Percentiles rank a stretch among this genome's conserved stretches.
These are phyloP conservation scores for Hordeum marinum DNA, from an alignment of 176 grass and related monocot species.

Conservation along the genomic window DNA sequence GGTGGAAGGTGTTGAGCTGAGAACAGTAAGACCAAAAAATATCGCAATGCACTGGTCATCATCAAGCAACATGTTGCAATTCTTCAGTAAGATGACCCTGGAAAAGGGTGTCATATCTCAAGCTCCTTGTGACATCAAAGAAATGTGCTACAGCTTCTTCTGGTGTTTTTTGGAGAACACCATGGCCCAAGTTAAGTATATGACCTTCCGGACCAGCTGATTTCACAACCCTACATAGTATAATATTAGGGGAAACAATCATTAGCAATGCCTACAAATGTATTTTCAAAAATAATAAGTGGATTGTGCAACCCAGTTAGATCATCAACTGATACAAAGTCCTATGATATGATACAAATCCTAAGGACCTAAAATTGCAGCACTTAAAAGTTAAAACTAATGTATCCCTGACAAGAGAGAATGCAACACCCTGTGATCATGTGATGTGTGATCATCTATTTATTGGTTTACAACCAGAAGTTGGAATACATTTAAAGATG, in stretches of 20 bases:
- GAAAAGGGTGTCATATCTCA: slow-evolving; percentile 89
- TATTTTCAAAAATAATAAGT: slow-evolving; percentile 4
- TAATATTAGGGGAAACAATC: neutral
- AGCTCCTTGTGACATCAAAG: slow-evolving; percentile 85
- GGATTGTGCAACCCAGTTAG: neutral
- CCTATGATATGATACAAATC: neutral
- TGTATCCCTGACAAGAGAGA: neutral
- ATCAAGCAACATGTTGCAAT: slow-evolving; percentile 48
- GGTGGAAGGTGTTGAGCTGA: neutral
- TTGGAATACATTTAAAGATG: slow-evolving; percentile 9
- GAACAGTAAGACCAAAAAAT: slow-evolving; percentile 16
- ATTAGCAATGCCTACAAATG: slow-evolving; percentile 1
- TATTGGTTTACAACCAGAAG: neutral
- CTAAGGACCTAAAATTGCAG: slow-evolving; percentile 7
- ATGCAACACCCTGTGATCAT: neutral
- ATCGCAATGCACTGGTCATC: neutral
- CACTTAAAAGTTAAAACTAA: neutral
- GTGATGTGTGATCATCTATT: neutral
- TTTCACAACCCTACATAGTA: slow-evolving; percentile 75
- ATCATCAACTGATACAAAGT: slow-evolving; percentile 7
- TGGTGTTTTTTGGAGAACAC: slow-evolving; percentile 80
- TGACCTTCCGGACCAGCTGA: slow-evolving; percentile 78
- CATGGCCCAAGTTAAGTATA: slow-evolving; percentile 93
- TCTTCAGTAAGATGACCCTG: slow-evolving; percentile 53
- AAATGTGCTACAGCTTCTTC: slow-evolving; percentile 96